Evolutionary conservation across 495 filamentous ascomycete species (phyloP).

Genomic region (Lasiosphaeris hirsuta): DNA sequence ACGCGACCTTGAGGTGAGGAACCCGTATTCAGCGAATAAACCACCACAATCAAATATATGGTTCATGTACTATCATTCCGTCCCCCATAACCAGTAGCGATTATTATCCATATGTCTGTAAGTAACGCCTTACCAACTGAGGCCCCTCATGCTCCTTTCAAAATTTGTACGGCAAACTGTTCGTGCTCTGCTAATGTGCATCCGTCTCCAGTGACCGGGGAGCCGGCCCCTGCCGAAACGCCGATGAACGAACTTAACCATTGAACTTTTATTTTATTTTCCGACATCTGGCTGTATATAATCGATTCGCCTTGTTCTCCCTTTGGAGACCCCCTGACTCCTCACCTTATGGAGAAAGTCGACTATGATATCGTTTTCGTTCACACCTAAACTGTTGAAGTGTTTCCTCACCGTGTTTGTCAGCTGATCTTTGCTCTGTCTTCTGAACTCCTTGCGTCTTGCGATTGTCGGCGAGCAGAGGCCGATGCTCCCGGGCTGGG

Average conservation of each 20-base stretch:
- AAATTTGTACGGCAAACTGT: too few species aligned
- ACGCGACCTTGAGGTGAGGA: too few species aligned
- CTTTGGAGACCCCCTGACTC: conserved; percentile 34
- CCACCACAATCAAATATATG: too few species aligned
- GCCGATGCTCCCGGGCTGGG: conserved; percentile 63
- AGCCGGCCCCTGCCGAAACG: background rate
- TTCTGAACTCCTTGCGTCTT: conserved; percentile 54
- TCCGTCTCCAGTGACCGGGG: too few species aligned
- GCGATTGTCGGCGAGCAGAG: conserved; percentile 71
- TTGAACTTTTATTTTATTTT: conserved; percentile 1
- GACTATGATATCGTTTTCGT: conserved; percentile 84
- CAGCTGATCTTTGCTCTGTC: conserved; percentile 73
- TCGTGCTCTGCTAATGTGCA: too few species aligned
- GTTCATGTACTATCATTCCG: too few species aligned
- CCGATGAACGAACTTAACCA: background rate
- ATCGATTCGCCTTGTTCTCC: conserved; percentile 25
- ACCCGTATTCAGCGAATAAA: too few species aligned
- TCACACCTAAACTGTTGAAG: conserved; percentile 80
- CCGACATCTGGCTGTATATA: conserved; percentile 23
- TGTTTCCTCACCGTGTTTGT: conserved; percentile 82
- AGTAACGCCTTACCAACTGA: too few species aligned
- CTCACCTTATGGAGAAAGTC: conserved; percentile 81
- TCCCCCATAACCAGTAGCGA: too few species aligned
- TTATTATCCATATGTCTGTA: too few species aligned
- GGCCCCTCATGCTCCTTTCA: too few species aligned